phyloP scores from a whole-genome alignment of 2,329 filamentous ascomycete species.

The Scytalidium lignicola region DNA sequence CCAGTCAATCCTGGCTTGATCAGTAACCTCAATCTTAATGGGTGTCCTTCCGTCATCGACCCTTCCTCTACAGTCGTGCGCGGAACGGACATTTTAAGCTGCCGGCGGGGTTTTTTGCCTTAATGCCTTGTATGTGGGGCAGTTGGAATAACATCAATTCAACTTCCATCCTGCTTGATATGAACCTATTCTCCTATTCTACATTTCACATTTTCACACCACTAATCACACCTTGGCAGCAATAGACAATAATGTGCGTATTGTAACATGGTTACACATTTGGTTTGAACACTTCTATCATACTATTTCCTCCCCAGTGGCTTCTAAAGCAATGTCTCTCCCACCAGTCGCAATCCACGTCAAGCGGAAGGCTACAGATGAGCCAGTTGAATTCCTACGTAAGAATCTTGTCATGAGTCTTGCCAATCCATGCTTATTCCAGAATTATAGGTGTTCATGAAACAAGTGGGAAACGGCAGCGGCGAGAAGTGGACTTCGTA shows the following conservation, averaged over 20 bases:
- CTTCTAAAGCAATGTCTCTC: constrained; percentile 19
- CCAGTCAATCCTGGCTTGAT: no score
- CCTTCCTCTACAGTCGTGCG: no score
- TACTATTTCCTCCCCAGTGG: no score
- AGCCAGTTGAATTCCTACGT: constrained; percentile 29
- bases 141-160: not conserved
- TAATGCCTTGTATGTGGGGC: not conserved
- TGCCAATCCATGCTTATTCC: constrained; percentile 1
- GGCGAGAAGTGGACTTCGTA: constrained; percentile 19
- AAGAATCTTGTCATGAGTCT: constrained; percentile 5
- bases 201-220: no score
- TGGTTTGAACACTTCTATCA: no score
- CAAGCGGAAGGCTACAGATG: constrained; percentile 28
- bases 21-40: no score
- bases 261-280: no score
- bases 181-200: no score
- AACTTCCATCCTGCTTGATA: not conserved
- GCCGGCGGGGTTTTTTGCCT: not conserved
- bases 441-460: constrained; percentile 23
- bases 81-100: not conserved
- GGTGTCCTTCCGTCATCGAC: no score
- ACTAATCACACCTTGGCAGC: no score
- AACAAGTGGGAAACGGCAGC: constrained; percentile 17
- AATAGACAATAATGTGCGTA: no score
- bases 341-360: constrained; percentile 26